Evolutionary conservation across 306 rosid genomes (phyloP).

Genomic region (Styphnolobium japonicum): DNA sequence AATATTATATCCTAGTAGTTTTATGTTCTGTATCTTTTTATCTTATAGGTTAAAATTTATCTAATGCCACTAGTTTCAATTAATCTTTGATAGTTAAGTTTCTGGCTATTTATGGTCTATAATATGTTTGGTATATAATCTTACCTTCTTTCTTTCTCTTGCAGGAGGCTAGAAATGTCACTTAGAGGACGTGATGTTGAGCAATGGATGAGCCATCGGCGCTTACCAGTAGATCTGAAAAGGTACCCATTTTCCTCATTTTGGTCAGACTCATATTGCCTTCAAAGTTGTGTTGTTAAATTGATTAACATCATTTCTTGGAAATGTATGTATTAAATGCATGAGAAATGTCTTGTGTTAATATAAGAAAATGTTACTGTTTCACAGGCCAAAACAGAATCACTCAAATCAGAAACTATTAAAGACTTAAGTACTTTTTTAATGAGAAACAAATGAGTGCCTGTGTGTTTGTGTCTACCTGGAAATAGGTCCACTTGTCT

Average conservation of each 20-base stretch:
- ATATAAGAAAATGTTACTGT: neutral
- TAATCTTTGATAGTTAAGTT: neutral
- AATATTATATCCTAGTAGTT: neutral
- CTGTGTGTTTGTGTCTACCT: too few species aligned
- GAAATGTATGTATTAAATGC: neutral
- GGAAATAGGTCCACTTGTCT: too few species aligned
- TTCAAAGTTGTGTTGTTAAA: neutral
- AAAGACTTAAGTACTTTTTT: neutral
- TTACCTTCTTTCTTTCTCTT: neutral
- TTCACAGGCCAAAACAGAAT: neutral
- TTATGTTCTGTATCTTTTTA: neutral
- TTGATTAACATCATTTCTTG: neutral
- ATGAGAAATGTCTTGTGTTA: neutral
- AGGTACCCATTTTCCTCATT: slow-evolving; percentile 6
- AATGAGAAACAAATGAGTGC: neutral
- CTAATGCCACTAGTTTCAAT: neutral
- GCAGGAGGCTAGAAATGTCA: slow-evolving; percentile 38
- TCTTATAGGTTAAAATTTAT: neutral
- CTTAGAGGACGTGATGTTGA: slow-evolving; percentile 38
- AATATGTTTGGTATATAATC: neutral
- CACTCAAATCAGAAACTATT: neutral
- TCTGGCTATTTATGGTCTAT: neutral
- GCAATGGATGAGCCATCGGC: slow-evolving; percentile 41
- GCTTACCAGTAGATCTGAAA: slow-evolving; percentile 17
- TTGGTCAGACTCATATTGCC: neutral